Conservation (phyloP, 2,329 filamentous ascomycete genomes). For the Juglanconis oblonga region DNA sequence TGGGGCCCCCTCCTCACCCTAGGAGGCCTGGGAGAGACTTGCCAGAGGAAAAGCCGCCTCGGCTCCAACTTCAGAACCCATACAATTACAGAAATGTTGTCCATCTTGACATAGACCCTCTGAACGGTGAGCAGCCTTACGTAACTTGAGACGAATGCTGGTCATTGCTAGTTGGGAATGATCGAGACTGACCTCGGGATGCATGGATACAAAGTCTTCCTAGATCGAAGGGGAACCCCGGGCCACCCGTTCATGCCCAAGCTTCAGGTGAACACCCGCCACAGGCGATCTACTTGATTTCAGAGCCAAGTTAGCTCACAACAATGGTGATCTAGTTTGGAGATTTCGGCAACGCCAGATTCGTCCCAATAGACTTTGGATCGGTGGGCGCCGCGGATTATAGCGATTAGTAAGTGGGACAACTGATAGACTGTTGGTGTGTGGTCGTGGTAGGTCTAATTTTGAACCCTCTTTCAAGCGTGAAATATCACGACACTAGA, state of each 20-base stretch:
- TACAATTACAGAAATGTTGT: not conserved
- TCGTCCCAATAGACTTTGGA: not conserved
- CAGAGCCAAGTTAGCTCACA: not conserved
- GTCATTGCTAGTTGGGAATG: too few relatives aligned
- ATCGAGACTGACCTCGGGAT: too few relatives aligned
- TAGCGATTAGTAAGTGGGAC: not conserved
- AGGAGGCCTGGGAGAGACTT: not conserved
- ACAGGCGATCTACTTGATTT: too few relatives aligned
- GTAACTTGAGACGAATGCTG: too few relatives aligned
- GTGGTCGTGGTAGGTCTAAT: too few relatives aligned
- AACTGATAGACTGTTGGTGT: too few relatives aligned
- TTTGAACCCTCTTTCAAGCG: too few relatives aligned
- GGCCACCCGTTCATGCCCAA: not conserved
- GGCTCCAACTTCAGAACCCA: not conserved
- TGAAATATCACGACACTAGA: too few relatives aligned
- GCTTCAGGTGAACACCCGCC: not conserved
- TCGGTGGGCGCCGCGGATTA: too few relatives aligned
- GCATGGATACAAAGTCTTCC: not conserved
- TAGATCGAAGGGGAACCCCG: not conserved
- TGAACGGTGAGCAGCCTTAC: not conserved
- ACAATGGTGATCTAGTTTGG: not conserved
- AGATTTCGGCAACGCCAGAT: not conserved
- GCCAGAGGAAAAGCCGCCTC: not conserved
- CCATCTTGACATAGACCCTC: not conserved
- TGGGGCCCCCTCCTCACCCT: not conserved